Base-by-base conservation (phyloP, 2,329 filamentous ascomycete species). In the Allantophomopsis cytisporea region DNA sequence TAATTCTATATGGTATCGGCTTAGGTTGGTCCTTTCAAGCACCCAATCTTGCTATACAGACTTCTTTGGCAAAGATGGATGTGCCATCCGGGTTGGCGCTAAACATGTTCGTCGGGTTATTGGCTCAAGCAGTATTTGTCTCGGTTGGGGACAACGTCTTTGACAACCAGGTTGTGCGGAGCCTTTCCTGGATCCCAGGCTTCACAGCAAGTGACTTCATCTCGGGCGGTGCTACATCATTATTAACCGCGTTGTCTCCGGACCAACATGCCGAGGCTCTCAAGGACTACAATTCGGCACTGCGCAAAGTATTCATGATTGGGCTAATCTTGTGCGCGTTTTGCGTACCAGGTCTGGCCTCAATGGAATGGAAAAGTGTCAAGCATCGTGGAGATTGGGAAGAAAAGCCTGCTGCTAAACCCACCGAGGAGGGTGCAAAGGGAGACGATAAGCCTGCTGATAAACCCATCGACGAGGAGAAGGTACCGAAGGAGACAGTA, bases 11-110 rank as follows among this genome's bases (percentile, higher is more conserved):
- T 21, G 72, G 71, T 21, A 56, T 72, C 5, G 71, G 71, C 28
- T 60, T 69, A 5, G 74, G 74, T 2, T 58, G 69, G 23, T 69
- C 69, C 11, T 72, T 78, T 62, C 73, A 77, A 48, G 64, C 69
- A 2, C 60, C 67, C 16, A 61, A 61, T 39, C 63, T 78, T 14
- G 71, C 71, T 4, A 61, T 69, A 8, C 71, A 76, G 47, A 64
- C 68, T 1, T 64, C 68, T 0, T 58, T 74, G 6, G 56, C 62
- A 12, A 60, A 59, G 28, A 58, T 64, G 7, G 69, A 75, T 37
- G 56, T 74, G 6, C 61, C 70, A 8, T 66, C 62, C 1, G 71
- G 70, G 21, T 61, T 71, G 21, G 64, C 71, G 7, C 62, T 69
- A 46, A 64, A 62, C 42, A 68, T 73, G 49, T 75, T 74, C 46